Evolutionary conservation across 2,329 filamentous ascomycete species (phyloP).

Genomic region (Arthrobotrys sinensis): DNA sequence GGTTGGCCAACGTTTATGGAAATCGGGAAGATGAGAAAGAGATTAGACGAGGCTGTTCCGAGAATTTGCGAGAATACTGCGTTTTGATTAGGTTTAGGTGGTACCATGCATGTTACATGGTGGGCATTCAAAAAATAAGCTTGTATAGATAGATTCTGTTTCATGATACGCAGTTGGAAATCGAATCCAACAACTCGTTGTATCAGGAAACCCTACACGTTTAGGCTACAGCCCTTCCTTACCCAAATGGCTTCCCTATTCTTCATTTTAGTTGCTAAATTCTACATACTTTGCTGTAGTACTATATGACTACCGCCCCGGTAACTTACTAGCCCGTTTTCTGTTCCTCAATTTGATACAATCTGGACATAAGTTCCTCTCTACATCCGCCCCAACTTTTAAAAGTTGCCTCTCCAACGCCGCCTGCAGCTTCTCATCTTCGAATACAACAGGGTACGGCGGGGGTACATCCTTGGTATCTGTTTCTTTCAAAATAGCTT

Average conservation of each 20-base stretch:
- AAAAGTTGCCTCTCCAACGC: conserved; percentile 10
- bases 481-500: not conserved
- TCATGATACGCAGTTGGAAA: too few relatives aligned
- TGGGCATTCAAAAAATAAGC: too few relatives aligned
- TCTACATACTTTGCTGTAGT: too few relatives aligned
- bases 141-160: too few relatives aligned
- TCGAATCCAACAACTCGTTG: too few relatives aligned
- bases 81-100: not conserved
- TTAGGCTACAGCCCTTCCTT: too few relatives aligned
- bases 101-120: too few relatives aligned
- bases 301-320: too few relatives aligned
- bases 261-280: too few relatives aligned
- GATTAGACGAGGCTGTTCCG: conserved; percentile 44
- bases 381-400: not conserved
- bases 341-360: not conserved
- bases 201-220: too few relatives aligned
- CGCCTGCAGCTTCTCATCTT: conserved; percentile 2
- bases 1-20: conserved; percentile 49
- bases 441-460: conserved; percentile 8
- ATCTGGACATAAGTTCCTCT: conserved; percentile 9
- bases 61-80: conserved; percentile 38
- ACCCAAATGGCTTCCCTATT: too few relatives aligned
- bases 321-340: not conserved
- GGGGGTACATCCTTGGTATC: not conserved
- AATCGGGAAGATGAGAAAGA: conserved; percentile 38